Evolutionary conservation across 1,284 basidiomycete genomes (phyloP).

Genomic region (Phaffia rhodozyma): DNA sequence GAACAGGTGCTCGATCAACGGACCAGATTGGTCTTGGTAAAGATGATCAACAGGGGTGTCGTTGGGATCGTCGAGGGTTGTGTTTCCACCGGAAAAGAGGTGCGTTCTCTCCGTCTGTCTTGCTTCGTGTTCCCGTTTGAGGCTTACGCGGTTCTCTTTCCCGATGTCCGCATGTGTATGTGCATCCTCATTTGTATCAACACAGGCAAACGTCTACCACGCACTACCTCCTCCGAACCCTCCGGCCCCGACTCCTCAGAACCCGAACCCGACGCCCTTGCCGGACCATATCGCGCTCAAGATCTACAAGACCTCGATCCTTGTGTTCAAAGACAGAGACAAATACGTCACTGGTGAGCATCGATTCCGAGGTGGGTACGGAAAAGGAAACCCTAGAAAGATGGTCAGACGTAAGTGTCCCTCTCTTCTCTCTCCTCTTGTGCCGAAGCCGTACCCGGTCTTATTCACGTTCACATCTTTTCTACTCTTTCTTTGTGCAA

Average conservation of each 20-base stretch:
- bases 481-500: background rate
- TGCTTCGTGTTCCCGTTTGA: background rate
- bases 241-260: constrained; percentile 28
- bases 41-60: constrained; percentile 79
- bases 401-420: constrained; percentile 60
- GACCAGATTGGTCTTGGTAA: constrained; percentile 78
- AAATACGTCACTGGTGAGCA: constrained; percentile 84
- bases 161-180: background rate
- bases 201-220: constrained; percentile 85
- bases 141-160: background rate
- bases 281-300: constrained; percentile 72
- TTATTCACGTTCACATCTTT: background rate
- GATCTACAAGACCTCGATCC: constrained; percentile 97
- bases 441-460: no score
- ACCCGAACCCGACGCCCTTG: constrained; percentile 38
- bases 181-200: background rate
- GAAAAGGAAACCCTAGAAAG: constrained; percentile 86
- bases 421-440: background rate
- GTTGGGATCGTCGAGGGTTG: constrained; percentile 84
- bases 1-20: constrained; percentile 89
- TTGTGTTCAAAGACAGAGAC: constrained; percentile 93
- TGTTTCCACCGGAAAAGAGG: constrained; percentile 91
- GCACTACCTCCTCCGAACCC: constrained; percentile 51
- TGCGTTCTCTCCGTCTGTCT: constrained; percentile 30
- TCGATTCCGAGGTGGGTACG: constrained; percentile 86